Conservation (phyloP, 139 green algal genomes). For the Chloropicon primus region DNA sequence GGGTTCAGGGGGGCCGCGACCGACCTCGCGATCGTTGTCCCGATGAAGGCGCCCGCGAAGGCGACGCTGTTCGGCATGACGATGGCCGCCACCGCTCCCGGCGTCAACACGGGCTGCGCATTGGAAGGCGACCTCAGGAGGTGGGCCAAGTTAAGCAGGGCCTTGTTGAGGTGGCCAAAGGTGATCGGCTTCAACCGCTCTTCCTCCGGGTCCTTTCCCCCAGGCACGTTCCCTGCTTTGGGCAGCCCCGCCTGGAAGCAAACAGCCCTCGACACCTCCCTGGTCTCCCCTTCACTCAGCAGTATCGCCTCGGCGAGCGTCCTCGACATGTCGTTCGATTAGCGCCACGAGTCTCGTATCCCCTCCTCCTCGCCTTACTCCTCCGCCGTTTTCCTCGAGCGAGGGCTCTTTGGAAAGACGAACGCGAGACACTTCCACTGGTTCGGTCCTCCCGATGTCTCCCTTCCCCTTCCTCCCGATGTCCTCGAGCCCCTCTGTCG, state of each 20-base stretch:
- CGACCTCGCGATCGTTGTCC: constrained; percentile 30
- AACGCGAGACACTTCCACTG: too few relatives aligned
- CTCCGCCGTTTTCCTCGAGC: background rate
- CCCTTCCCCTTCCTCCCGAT: too few relatives aligned
- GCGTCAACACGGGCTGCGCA: constrained; percentile 13
- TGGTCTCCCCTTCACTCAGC: background rate
- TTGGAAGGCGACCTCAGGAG: background rate
- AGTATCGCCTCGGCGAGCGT: background rate
- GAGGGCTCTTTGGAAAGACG: too few relatives aligned
- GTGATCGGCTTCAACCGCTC: background rate
- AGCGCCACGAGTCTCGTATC: background rate
- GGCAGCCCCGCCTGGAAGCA: background rate
- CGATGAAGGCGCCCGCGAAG: constrained; percentile 53
- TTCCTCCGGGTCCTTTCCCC: background rate
- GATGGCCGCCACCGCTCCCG: constrained; percentile 41
- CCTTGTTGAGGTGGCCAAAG: background rate
- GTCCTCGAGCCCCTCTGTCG: too few relatives aligned
- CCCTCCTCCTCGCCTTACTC: background rate
- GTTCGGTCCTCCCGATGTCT: too few relatives aligned
- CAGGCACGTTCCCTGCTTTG: background rate
- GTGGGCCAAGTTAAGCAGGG: background rate
- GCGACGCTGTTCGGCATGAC: constrained; percentile 54
- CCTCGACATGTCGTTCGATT: too few relatives aligned
- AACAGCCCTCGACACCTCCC: background rate
- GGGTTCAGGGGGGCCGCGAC: constrained; percentile 55